Percentiles rank a stretch among this genome's conserved stretches.
Conservation (phyloP, 768 basidiomycete species). For the Auriscalpium microsporum region DNA sequence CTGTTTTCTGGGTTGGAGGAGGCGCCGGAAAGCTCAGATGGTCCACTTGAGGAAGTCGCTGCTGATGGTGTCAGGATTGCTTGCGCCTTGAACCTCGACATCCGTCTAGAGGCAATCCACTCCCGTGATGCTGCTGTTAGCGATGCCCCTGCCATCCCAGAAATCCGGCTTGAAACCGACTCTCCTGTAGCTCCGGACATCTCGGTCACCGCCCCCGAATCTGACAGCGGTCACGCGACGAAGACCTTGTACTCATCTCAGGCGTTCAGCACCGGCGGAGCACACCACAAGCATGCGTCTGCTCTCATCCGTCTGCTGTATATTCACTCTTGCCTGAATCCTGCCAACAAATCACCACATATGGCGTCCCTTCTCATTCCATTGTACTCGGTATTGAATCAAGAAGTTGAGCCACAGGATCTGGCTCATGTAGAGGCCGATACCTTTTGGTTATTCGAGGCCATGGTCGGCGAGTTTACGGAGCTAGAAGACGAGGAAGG, state of each 20-base stretch:
- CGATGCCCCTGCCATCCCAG: slow-evolving; percentile 28
- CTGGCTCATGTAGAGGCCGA: slow-evolving; percentile 68
- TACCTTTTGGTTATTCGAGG: slow-evolving; percentile 76
- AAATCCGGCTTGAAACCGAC: slow-evolving; percentile 26
- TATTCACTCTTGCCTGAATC: slow-evolving; percentile 63
- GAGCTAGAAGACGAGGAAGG: slow-evolving; percentile 68
- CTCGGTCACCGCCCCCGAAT: slow-evolving; percentile 31
- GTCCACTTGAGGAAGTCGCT: slow-evolving; percentile 10
- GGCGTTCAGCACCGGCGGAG: slow-evolving; percentile 33
- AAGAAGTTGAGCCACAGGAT: slow-evolving; percentile 55
- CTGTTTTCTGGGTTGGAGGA: slow-evolving; percentile 13
- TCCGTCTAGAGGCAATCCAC: slow-evolving; percentile 40
- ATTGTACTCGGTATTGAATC: slow-evolving; percentile 50
- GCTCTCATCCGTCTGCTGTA: slow-evolving; percentile 64
- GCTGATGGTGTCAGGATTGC: slow-evolving; percentile 9
- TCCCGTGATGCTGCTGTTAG: slow-evolving; percentile 9
- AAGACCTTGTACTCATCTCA: slow-evolving; percentile 42
- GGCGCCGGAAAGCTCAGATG: slow-evolving; percentile 6
- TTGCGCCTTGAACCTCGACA: slow-evolving; percentile 45
- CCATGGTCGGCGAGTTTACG: slow-evolving; percentile 60
- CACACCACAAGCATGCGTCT: slow-evolving; percentile 52
- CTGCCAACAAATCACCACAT: slow-evolving; percentile 59
- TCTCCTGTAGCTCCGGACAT: slow-evolving; percentile 17
- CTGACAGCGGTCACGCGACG: slow-evolving; percentile 20
- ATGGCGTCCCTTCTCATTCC: slow-evolving; percentile 64